Conservation (phyloP, 202 grass and related monocot genomes). For the Saccharum hybrid region DNA sequence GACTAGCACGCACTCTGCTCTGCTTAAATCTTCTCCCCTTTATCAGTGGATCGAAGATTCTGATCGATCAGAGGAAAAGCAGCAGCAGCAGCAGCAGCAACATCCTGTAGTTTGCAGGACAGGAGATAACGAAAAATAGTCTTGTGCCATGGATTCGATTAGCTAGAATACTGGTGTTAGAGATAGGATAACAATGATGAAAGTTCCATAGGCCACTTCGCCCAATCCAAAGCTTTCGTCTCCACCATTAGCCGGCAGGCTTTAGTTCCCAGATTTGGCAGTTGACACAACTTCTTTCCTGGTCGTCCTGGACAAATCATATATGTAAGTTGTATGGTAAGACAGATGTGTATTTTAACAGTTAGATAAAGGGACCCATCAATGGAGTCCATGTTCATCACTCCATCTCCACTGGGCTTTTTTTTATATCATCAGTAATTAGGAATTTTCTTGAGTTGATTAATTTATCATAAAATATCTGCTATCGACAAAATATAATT, state of each 20-base stretch:
- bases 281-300: constrained; percentile 26
- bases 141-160: constrained; percentile 39
- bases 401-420: background rate
- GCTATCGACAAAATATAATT: too few relatives aligned
- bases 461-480: too few relatives aligned
- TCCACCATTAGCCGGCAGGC: background rate
- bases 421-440: background rate
- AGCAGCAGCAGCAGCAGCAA: background rate
- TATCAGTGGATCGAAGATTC: constrained; percentile 59
- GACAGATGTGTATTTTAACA: constrained; percentile 22
- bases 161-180: constrained; percentile 38
- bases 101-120: constrained; percentile 38
- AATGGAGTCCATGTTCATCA: background rate
- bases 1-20: constrained; percentile 45
- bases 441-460: background rate
- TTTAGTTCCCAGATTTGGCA: constrained; percentile 43
- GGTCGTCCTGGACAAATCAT: constrained; percentile 4
- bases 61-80: constrained; percentile 16
- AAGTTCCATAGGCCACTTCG: constrained; percentile 16
- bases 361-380: constrained; percentile 7
- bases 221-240: background rate
- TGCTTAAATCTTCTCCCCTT: constrained; percentile 50
- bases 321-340: background rate
- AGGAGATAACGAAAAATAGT: constrained; percentile 52
- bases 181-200: constrained; percentile 59